A percentile compares a stretch with the other conserved stretches of the same genome.
These are phyloP conservation scores for Epichloe hybrida DNA, from an alignment of 2,329 filamentous ascomycete species.

Conservation along the genomic window DNA sequence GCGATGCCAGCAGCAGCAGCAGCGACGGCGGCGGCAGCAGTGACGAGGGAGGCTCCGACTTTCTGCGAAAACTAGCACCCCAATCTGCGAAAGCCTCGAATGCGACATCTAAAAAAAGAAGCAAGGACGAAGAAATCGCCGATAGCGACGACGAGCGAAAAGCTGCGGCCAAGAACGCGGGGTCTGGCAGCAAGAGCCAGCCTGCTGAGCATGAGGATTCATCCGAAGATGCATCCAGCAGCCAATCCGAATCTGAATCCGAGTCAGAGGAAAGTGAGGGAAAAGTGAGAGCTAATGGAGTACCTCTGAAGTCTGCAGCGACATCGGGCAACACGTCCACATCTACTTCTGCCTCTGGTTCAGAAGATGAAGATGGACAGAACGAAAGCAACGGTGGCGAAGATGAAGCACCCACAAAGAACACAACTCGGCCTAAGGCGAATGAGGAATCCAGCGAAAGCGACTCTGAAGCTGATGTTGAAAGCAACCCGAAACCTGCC, in stretches of 20 bases:
- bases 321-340: slow-evolving; percentile 6
- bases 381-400: slow-evolving; percentile 5
- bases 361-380: slow-evolving; percentile 4
- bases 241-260: slow-evolving; percentile 11
- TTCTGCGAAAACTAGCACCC: slow-evolving; percentile 20
- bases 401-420: slow-evolving; percentile 10
- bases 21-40: slow-evolving; percentile 22
- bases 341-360: slow-evolving; percentile 14
- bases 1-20: slow-evolving; percentile 17
- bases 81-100: slow-evolving; percentile 6
- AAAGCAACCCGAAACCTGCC: slow-evolving; percentile 6
- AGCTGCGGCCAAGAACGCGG: slow-evolving; percentile 12
- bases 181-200: slow-evolving; percentile 5
- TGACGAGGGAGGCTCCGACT: slow-evolving; percentile 17
- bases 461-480: slow-evolving; percentile 6
- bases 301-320: neutral
- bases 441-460: slow-evolving; percentile 11
- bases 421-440: neutral
- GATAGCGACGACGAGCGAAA: slow-evolving; percentile 28
- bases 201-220: slow-evolving; percentile 7
- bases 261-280: slow-evolving; percentile 10
- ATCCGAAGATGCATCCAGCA: slow-evolving; percentile 17
- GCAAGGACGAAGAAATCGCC: slow-evolving; percentile 26
- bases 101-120: slow-evolving; percentile 13
- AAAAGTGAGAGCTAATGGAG: slow-evolving; percentile 5